Evolutionary conservation across 1,284 basidiomycete species (phyloP), one percentile per base, ranked within the genome.

Genomic region (Rugiboletus extremiorientalis): DNA sequence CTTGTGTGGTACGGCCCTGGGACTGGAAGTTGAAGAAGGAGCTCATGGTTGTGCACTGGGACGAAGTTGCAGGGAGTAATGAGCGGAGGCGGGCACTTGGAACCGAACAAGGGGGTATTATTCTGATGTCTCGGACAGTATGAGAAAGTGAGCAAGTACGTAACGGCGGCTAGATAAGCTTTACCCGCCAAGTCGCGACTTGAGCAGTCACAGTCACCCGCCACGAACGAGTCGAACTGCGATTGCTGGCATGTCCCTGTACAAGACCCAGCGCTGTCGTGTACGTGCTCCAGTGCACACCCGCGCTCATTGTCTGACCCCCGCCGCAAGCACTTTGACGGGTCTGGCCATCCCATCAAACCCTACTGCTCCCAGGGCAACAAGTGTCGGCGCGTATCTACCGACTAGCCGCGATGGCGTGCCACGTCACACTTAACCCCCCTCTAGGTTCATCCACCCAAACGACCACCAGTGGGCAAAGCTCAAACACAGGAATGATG

Each of bases 371-470:
- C 65, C 33, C 74, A 80, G 61, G 82, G 81, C 34, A 71, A 70
- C 48, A 73, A 68, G 40, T 84, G 83, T 67, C 78, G 80, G 83
- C 81, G 55, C 60, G 66, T 63, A 56, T 64, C 48, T 43, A 50
- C 48, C 33, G 23, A 36, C 59, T 43, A 34, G 33, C 48, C 48
- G 37, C 44, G 40, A 59, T 34, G 33, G 59, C 34, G 63, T 44
- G 36, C 8, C 50, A 52, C 48, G 41, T 44, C 41, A 54, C 30
- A 50, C 54, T 50, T 55, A 59, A 57, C 52, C 28, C 22, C 31
- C 49, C n/a, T 60, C 54, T 60, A 84, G 82, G 33, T 84, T 83
- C 62, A 75, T 84, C 41, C 82, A 84, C 59, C 82, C 83, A 31
- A 71, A 65, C 43, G 81, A 83, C 62, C 56, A 69, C 38, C 73